Evolutionary conservation across 148 eudicot genomes (phyloP), one percentile per base, ranked within the genome.

Genomic region (Pouteria glomerata): DNA sequence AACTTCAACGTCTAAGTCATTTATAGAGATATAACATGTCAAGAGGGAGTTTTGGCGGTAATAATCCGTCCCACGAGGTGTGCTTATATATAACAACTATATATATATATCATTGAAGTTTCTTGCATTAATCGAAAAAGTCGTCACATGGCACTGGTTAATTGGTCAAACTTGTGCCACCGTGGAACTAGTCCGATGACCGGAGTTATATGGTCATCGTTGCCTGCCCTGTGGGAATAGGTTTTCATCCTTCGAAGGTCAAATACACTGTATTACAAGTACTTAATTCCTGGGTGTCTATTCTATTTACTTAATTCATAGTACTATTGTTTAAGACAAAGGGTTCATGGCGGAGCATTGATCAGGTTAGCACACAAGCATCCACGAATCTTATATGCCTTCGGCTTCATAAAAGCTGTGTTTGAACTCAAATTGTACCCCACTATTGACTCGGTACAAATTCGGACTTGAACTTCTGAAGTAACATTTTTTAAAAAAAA

Each of bases 1-100:
- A 82, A 82, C 83, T 85, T 85, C 88, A 85, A 82, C 85, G 80
- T 74, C 80, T 69, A 79, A 75, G 85, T 84, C 79, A 62, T 69
- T 69, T 48, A 34, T 23, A 66, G 70, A 73, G n/a, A n/a, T n/a
- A n/a, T 73, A 73, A 80, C 67, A 63, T 74, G 74, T 73, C 77
- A 68, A 39, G 69, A 52, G 77, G 57, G 78, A 53, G 30, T 58
- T 71, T 57, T 29, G 68, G 60, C 77, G 80, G 77, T 72, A 73
- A 68, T 63, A 35, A 57, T 21, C 74, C 74, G 77, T 69, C 71
- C 70, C 78, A 35, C 18, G 44, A 75, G 8, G 68, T 33, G 51
- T 63, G 1, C 2, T 21, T 1, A 19, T n/a, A 37, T 29, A 21
- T 15, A 4, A 15, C 51, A 23, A 34, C 37, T 0, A 16, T 15